These are phyloP conservation scores for Malassezia slooffiae DNA, from an alignment of 1,284 basidiomycete genomes.

Conservation along the genomic window DNA sequence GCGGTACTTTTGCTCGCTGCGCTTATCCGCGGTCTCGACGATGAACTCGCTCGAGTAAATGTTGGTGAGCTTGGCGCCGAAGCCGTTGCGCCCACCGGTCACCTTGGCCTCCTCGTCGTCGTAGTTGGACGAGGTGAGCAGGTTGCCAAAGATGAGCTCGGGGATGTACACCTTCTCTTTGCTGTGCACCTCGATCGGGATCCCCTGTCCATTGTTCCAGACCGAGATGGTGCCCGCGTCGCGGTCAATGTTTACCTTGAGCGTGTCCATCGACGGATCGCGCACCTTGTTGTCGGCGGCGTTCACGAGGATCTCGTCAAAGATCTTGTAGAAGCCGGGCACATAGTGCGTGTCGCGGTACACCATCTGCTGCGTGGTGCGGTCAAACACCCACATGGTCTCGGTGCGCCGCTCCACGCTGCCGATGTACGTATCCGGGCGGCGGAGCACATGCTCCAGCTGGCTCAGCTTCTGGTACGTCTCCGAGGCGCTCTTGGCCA, in stretches of 20 bases:
- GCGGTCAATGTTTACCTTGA: conserved; percentile 59
- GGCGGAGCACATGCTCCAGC: conserved; percentile 88
- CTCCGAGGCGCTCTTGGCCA: conserved; percentile 76
- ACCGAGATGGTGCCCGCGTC: conserved; percentile 80
- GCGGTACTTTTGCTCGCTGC: conserved; percentile 77
- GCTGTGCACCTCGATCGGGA: conserved; percentile 86
- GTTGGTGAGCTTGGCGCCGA: conserved; percentile 90
- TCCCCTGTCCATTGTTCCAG: conserved; percentile 90
- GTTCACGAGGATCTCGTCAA: conserved; percentile 98
- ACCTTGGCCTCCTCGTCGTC: conserved; percentile 98
- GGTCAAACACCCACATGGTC: conserved; percentile 44
- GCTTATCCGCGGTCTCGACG: conserved; percentile 92
- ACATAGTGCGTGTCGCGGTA: conserved; percentile 71
- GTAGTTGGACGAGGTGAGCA: conserved; percentile 92
- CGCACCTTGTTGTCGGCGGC: conserved; percentile 92
- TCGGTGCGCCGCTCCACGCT: conserved; percentile 44
- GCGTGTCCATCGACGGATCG: conserved; percentile 39
- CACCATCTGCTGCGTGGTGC: conserved; percentile 36
- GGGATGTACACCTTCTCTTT: conserved; percentile 92
- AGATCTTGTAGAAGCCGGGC: conserved; percentile 98
- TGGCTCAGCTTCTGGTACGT: conserved; percentile 91
- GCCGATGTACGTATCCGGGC: conserved; percentile 94
- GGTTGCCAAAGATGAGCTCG: conserved; percentile 91
- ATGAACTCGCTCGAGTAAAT: conserved; percentile 96
- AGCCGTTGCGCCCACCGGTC: conserved; percentile 95